Percentiles rank a stretch among this genome's conserved stretches.
phyloP scores from a whole-genome alignment of 129 eudicot species.

The Flaveria bidentis region DNA sequence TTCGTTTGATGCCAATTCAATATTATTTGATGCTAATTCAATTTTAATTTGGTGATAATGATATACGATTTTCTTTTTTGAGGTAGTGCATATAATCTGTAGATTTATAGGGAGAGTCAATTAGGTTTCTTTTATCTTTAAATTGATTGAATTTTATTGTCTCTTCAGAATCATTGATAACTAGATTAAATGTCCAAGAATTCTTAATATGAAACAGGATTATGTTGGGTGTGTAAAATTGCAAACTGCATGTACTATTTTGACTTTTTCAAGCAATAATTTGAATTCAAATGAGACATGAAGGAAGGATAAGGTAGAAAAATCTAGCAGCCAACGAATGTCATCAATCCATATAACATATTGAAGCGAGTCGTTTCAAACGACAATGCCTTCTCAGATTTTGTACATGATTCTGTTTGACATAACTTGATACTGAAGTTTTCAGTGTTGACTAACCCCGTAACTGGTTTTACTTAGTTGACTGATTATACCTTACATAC shows the following conservation, averaged over 20 bases:
- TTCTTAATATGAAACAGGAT: background rate
- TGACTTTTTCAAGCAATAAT: background rate
- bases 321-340: background rate
- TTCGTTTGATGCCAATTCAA: background rate
- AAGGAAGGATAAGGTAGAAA: background rate
- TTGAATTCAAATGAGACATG: background rate
- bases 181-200: background rate
- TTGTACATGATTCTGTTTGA: background rate
- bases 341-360: background rate
- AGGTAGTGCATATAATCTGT: background rate
- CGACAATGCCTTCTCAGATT: background rate
- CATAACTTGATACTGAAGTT: background rate
- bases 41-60: background rate
- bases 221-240: background rate
- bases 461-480: background rate
- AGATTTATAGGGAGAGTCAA: background rate
- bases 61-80: background rate
- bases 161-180: background rate
- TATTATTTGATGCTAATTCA: background rate
- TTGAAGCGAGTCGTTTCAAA: background rate
- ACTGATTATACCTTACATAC: background rate
- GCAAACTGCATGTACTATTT: background rate
- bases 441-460: background rate
- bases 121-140: background rate
- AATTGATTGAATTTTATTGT: background rate